These are phyloP conservation scores for Wolfiporia cocos DNA, from an alignment of 1,284 basidiomycete genomes.

Conservation along the genomic window DNA sequence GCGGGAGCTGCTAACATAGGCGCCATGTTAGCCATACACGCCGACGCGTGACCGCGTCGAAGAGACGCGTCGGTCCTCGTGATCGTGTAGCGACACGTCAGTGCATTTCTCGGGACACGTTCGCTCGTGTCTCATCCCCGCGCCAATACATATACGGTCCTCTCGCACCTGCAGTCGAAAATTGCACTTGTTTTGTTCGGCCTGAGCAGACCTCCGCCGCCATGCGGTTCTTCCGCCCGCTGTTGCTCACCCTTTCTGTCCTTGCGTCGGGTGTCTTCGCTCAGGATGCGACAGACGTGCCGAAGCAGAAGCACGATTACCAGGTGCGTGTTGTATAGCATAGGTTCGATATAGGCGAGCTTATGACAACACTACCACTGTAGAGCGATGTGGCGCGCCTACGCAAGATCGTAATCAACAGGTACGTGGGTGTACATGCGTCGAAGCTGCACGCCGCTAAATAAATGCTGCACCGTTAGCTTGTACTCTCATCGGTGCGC, in stretches of 20 bases:
- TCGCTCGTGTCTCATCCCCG: too few species aligned
- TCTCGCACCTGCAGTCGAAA: neutral
- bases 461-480: slow-evolving; percentile 4
- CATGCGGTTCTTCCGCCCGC: slow-evolving; percentile 58
- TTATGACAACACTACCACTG: slow-evolving; percentile 4
- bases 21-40: too few species aligned
- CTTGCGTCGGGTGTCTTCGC: slow-evolving; percentile 45
- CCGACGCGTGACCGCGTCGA: too few species aligned
- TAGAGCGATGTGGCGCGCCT: slow-evolving; percentile 91
- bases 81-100: slow-evolving; percentile 23
- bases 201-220: too few species aligned
- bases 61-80: too few species aligned
- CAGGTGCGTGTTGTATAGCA: slow-evolving; percentile 45
- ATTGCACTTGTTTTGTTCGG: too few species aligned
- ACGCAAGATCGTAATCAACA: slow-evolving; percentile 89
- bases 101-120: slow-evolving; percentile 1
- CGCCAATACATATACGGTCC: too few species aligned
- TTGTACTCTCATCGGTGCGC: slow-evolving; percentile 70
- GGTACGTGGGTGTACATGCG: slow-evolving; percentile 31
- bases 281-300: slow-evolving; percentile 38
- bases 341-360: too few species aligned
- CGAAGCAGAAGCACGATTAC: slow-evolving; percentile 65
- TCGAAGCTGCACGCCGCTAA: neutral
- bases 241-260: slow-evolving; percentile 47
- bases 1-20: too few species aligned